Conservation (phyloP, 2,329 filamentous ascomycete species). For the Setomelanomma holmii region DNA sequence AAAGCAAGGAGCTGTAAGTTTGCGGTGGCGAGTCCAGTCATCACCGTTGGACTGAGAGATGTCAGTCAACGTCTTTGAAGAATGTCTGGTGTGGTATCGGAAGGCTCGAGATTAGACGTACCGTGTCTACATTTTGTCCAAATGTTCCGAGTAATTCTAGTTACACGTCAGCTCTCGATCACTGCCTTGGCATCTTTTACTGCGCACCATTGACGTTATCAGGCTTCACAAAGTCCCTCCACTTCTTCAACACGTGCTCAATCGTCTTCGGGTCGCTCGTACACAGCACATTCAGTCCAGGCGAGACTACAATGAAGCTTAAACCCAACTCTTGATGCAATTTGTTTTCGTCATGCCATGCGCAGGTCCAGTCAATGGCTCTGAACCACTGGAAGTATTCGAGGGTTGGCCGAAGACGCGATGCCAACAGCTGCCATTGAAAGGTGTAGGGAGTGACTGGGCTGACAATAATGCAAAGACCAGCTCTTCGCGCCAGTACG, state of each 20-base stretch:
- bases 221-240: constrained; percentile 32
- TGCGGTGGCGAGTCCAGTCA: constrained; percentile 55
- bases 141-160: constrained; percentile 20
- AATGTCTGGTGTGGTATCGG: not conserved
- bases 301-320: constrained; percentile 23
- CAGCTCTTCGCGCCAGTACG: constrained; percentile 14
- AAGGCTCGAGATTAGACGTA: constrained; percentile 15
- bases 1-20: constrained; percentile 52
- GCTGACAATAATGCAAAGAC: constrained; percentile 19
- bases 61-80: not conserved
- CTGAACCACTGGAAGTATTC: constrained; percentile 19
- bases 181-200: no score
- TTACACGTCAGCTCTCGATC: not conserved
- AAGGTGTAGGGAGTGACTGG: constrained; percentile 24
- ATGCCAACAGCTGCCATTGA: constrained; percentile 14
- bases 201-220: constrained; percentile 27
- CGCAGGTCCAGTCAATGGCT: constrained; percentile 19
- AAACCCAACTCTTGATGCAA: constrained; percentile 19
- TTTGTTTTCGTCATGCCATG: constrained; percentile 20
- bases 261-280: constrained; percentile 24
- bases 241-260: constrained; percentile 17
- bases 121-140: constrained; percentile 29
- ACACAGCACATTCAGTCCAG: constrained; percentile 18
- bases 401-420: constrained; percentile 1
- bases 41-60: constrained; percentile 19